A percentile compares a stretch with the other conserved stretches of the same genome.
phyloP scores from a whole-genome alignment of 202 grass and related monocot genomes.

The Schoenoplectus tabernaemontani region DNA sequence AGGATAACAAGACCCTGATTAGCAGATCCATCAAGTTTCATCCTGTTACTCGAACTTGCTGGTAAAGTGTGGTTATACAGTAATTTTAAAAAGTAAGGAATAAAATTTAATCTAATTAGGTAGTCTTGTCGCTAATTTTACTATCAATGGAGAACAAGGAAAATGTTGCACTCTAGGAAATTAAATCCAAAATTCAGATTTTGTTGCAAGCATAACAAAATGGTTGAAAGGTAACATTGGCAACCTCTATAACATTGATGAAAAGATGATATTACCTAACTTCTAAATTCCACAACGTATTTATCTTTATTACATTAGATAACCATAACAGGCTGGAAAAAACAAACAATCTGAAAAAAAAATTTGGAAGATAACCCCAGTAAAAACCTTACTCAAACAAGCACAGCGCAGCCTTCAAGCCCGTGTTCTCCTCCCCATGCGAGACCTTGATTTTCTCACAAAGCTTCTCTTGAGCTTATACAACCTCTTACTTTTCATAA shows the following conservation, averaged over 20 bases:
- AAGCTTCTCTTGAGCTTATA: constrained; percentile 88
- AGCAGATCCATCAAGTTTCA: neutral
- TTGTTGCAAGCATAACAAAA: neutral
- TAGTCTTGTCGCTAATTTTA: neutral
- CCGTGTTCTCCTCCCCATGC: constrained; percentile 28
- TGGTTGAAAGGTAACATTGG: neutral
- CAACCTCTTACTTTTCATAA: constrained; percentile 75
- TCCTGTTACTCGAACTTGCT: neutral
- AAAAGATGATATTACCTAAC: neutral
- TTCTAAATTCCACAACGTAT: neutral
- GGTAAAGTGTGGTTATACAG: neutral
- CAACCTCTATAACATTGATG: neutral
- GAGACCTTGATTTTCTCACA: constrained; percentile 64
- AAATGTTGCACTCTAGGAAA: neutral
- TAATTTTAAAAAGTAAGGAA: neutral
- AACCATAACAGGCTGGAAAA: constrained; percentile 3
- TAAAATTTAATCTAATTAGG: neutral
- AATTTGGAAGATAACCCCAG: neutral
- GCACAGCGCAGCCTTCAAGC: constrained; percentile 17
- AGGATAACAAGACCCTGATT: neutral
- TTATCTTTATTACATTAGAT: constrained; percentile 23
- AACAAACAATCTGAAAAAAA: neutral
- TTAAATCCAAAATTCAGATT: neutral
- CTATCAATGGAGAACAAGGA: neutral
- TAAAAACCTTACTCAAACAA: constrained; percentile 10